phyloP scores from a whole-genome alignment of 805 yeast species.

The Debaryomyces castellii region DNA sequence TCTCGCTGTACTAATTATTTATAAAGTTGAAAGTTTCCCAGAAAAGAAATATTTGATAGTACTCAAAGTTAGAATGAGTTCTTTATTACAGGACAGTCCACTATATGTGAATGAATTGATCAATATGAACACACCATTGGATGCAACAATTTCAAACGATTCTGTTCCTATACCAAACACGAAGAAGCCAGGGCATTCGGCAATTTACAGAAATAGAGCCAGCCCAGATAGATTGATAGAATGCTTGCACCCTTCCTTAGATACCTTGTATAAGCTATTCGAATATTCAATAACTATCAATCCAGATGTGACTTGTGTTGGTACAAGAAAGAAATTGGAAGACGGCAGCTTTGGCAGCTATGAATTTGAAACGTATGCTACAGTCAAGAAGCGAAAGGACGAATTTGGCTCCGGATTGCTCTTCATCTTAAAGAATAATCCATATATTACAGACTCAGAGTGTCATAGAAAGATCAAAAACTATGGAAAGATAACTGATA shows the following conservation, averaged over 20 bases:
- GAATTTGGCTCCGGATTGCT: conserved; percentile 40
- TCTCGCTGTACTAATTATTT: background rate
- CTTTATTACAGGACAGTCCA: conserved; percentile 15
- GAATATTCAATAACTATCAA: conserved; percentile 36
- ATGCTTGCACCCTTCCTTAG: conserved; percentile 42
- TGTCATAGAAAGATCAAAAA: conserved; percentile 24
- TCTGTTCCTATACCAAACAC: conserved; percentile 37
- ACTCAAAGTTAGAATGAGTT: conserved; percentile 1
- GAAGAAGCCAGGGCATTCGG: conserved; percentile 46
- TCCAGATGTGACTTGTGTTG: conserved; percentile 45
- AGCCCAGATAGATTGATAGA: conserved; percentile 27
- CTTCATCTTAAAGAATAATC: conserved; percentile 31
- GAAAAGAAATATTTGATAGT: background rate
- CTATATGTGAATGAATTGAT: conserved; percentile 10
- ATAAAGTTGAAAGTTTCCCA: background rate
- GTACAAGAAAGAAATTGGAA: conserved; percentile 32
- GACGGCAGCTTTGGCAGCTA: conserved; percentile 33
- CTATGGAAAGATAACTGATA: conserved; percentile 16
- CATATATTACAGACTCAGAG: conserved; percentile 24
- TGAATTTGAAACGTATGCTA: conserved; percentile 23
- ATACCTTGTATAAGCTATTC: conserved; percentile 47
- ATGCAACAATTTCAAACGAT: conserved; percentile 1
- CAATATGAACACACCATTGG: conserved; percentile 10
- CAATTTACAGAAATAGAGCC: conserved; percentile 45
- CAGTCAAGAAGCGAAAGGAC: conserved; percentile 22